These are phyloP conservation scores for Dujonia santamariae DNA, from an alignment of 1,139 yeast genomes.

Conservation along the genomic window DNA sequence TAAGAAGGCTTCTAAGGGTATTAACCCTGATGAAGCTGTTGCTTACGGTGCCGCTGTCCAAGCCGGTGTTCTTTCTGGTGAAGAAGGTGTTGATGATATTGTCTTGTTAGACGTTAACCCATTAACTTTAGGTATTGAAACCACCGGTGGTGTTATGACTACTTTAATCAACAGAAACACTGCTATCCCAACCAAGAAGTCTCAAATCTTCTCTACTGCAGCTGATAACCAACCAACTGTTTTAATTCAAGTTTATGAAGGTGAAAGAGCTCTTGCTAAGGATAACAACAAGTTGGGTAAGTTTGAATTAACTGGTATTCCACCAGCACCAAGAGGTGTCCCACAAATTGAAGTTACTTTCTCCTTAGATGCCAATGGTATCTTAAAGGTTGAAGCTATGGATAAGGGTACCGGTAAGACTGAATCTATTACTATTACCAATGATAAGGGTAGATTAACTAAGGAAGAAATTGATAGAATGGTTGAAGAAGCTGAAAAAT, in stretches of 20 bases:
- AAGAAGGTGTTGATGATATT: slow-evolving; percentile 48
- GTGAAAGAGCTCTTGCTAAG: slow-evolving; percentile 48
- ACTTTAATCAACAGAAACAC: slow-evolving; percentile 47
- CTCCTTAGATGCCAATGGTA: slow-evolving; percentile 48
- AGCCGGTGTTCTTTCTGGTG: slow-evolving; percentile 92
- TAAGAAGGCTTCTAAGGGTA: slow-evolving; percentile 92
- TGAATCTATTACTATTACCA: slow-evolving; percentile 89
- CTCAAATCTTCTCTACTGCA: slow-evolving; percentile 47
- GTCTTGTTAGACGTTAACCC: slow-evolving; percentile 49
- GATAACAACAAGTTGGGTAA: slow-evolving; percentile 45
- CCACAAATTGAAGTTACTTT: slow-evolving; percentile 49
- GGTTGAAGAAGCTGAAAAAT: slow-evolving; percentile 93
- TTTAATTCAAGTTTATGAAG: slow-evolving; percentile 46
- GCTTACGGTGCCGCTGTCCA: slow-evolving; percentile 64
- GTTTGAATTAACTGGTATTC: slow-evolving; percentile 46
- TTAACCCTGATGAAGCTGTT: slow-evolving; percentile 81
- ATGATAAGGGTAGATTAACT: slow-evolving; percentile 95
- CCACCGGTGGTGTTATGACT: slow-evolving; percentile 50
- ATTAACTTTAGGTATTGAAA: slow-evolving; percentile 48
- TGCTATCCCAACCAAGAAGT: slow-evolving; percentile 47
- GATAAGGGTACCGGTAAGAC: slow-evolving; percentile 64
- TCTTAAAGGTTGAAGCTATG: slow-evolving; percentile 44
- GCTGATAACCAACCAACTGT: slow-evolving; percentile 50
- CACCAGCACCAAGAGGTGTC: slow-evolving; percentile 51
- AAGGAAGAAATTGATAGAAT: slow-evolving; percentile 90